Conservation (phyloP, 139 green algal species). For the Pleodorina starrii region DNA sequence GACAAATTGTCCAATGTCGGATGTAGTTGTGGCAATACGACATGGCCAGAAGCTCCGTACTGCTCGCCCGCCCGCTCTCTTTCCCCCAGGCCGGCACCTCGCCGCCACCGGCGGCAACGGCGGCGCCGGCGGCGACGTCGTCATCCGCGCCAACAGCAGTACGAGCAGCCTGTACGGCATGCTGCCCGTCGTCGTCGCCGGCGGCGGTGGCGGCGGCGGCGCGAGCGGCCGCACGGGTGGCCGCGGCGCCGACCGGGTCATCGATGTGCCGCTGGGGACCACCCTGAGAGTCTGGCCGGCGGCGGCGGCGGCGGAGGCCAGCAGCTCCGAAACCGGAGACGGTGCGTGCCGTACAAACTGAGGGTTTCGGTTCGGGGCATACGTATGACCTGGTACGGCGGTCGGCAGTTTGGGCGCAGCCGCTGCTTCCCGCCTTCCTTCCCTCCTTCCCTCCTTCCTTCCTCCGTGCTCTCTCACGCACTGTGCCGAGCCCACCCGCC, state of each 20-base stretch:
- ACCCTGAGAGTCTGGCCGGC: background rate
- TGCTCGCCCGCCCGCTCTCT: too few relatives aligned
- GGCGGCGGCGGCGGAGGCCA: background rate
- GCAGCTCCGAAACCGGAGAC: background rate
- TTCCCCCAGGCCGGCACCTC: background rate
- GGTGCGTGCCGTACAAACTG: background rate
- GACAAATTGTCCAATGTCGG: background rate
- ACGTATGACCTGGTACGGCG: background rate
- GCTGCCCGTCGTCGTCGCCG: background rate
- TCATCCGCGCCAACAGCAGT: background rate
- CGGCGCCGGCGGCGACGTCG: conserved; percentile 27
- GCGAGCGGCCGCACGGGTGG: background rate
- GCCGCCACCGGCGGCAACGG: conserved; percentile 5
- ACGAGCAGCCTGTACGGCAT: background rate
- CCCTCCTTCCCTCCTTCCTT: too few relatives aligned
- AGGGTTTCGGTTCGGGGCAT: background rate
- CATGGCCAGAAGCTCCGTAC: too few relatives aligned
- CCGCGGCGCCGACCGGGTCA: background rate
- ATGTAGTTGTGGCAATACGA: too few relatives aligned
- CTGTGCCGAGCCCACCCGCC: background rate
- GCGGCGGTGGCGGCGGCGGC: conserved; percentile 4
- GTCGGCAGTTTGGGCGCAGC: background rate
- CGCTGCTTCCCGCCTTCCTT: background rate
- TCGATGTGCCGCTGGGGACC: conserved; percentile 18
- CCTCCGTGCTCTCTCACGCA: too few relatives aligned